These are phyloP conservation scores for Abrus pulchellus DNA, from an alignment of 306 rosid species.

Conservation along the genomic window DNA sequence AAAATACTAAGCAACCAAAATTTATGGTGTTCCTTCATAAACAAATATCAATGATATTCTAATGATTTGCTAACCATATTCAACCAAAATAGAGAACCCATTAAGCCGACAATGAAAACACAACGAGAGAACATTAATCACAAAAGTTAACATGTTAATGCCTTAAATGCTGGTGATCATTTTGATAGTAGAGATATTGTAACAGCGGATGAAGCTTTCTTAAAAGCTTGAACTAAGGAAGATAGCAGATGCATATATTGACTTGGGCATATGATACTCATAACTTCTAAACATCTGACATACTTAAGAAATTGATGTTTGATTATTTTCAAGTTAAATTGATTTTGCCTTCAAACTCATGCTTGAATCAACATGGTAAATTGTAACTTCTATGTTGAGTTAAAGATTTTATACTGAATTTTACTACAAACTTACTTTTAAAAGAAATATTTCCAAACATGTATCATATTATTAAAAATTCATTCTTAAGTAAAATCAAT, in stretches of 20 bases:
- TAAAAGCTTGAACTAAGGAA: not conserved
- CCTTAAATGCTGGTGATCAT: not conserved
- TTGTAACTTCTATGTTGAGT: too few relatives aligned
- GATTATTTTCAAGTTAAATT: too few relatives aligned
- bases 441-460: too few relatives aligned
- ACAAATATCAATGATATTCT: not conserved
- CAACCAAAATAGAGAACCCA: not conserved
- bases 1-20: constrained; percentile 1
- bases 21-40: not conserved
- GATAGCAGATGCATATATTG: not conserved
- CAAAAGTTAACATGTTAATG: not conserved
- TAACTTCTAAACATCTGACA: too few relatives aligned
- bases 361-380: too few relatives aligned
- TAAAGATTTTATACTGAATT: too few relatives aligned
- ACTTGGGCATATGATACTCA: not conserved
- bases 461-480: too few relatives aligned
- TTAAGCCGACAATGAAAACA: not conserved
- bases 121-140: not conserved
- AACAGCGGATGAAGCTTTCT: not conserved
- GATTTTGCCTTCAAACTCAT: too few relatives aligned
- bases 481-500: too few relatives aligned
- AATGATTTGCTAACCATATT: not conserved
- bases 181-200: not conserved
- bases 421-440: too few relatives aligned
- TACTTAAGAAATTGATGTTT: too few relatives aligned